Base-by-base conservation (phyloP, 495 filamentous ascomycete species). In the Penicillium herquei region DNA sequence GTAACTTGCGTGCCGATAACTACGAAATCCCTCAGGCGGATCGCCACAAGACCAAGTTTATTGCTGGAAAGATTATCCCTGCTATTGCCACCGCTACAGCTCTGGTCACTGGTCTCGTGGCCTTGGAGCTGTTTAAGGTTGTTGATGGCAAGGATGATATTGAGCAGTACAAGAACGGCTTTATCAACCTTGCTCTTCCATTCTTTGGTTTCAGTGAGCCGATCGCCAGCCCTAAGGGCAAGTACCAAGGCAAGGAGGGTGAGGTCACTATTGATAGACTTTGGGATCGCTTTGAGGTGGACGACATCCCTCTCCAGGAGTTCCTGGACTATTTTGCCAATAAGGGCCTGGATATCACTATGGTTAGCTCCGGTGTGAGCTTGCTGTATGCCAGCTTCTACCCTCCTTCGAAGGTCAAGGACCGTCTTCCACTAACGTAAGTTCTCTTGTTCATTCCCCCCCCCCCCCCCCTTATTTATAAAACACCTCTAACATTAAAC, bases 141-240 rank as follows among this genome's bases (percentile, higher is more conserved):
- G 78, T 98, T 39, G 95, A 97, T 70, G 94, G 92, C 62, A 96
- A 99, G 78, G 81, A 77, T 13, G 89, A 98, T 59, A 88, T 97
- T 61, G 93, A 96, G 71, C 89, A 97, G 63, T 99, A 93, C 82
- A 98, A 98, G 82, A 99, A 99, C 72, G 95, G 95, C 21, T 99
- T 99, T 69, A 76, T 98, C 70, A 99, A 99, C 77, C 78, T 99
- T 54, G 95, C 95, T 6, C 81, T 99, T 45, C 94, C 94, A 7
- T 97, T 98, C 81, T 92, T 98, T 57, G 93, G 92, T 16, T 99
- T 98, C 82, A 95, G 91, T 70, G 94, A 99, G 73, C 94, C 94
- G 10, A 90, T 99, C 61, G 82, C 84, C 16, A 95, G 90, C 59
- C 90, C 91, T 16, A 97, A 98, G 78, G 90, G 91, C 60, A 90